A percentile compares a stretch with the other conserved stretches of the same genome.
Evolutionary conservation across 2,329 filamentous ascomycete species (phyloP).

Genomic region (Fusarium oligoseptatum): DNA sequence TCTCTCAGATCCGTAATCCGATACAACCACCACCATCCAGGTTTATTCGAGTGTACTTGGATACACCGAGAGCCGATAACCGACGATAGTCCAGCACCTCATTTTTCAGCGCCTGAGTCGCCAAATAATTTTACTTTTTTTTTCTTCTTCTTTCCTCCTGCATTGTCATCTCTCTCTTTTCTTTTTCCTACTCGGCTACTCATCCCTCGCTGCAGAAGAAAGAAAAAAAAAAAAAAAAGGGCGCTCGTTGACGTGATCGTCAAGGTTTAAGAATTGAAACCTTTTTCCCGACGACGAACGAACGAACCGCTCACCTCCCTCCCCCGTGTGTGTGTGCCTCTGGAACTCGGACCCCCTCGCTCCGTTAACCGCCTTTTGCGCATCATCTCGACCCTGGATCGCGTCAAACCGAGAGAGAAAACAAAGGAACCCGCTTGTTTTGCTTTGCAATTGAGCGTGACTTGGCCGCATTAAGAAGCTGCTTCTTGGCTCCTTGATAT

Average conservation of each 20-base stretch:
- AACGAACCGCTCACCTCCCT: neutral
- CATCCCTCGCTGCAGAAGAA: slow-evolving; percentile 15
- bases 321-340: neutral
- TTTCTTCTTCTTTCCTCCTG: slow-evolving; percentile 2
- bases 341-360: neutral
- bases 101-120: slow-evolving; percentile 18
- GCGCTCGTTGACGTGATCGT: slow-evolving; percentile 40
- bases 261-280: slow-evolving; percentile 30
- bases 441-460: slow-evolving; percentile 12
- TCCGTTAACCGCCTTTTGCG: slow-evolving; percentile 29
- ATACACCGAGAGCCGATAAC: slow-evolving; percentile 43
- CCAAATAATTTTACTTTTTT: slow-evolving; percentile 39
- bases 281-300: slow-evolving; percentile 12
- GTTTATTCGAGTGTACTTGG: slow-evolving; percentile 22
- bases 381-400: slow-evolving; percentile 41
- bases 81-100: slow-evolving; percentile 16
- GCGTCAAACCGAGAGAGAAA: slow-evolving; percentile 34
- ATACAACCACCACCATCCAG: slow-evolving; percentile 15
- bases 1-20: slow-evolving; percentile 24
- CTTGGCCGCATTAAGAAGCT: slow-evolving; percentile 28
- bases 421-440: neutral
- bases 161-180: neutral
- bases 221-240: slow-evolving; percentile 14
- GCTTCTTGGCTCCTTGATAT: slow-evolving; percentile 36
- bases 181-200: slow-evolving; percentile 4